Evolutionary conservation across 2,329 filamentous ascomycete genomes (phyloP).

Genomic region (Pseudocercospora musae): DNA sequence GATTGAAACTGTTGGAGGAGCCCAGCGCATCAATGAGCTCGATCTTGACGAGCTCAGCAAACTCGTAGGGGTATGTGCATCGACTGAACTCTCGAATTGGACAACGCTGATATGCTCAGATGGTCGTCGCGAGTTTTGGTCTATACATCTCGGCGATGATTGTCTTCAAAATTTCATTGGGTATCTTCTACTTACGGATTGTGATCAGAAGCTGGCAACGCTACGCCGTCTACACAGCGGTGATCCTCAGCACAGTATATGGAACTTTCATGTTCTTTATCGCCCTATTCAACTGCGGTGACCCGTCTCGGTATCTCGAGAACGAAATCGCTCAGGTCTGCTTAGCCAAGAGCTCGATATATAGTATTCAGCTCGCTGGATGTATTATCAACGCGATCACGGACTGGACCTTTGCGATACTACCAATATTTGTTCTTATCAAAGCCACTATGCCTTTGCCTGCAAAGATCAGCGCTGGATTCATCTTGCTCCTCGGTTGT

Average conservation of each 20-base stretch:
- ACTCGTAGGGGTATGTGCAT: slow-evolving; percentile 7
- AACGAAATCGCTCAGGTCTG: slow-evolving; percentile 24
- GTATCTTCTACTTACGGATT: slow-evolving; percentile 45
- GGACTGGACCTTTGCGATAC: slow-evolving; percentile 36
- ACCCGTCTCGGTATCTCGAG: slow-evolving; percentile 22
- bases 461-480: slow-evolving; percentile 41
- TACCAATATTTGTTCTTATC: slow-evolving; percentile 42
- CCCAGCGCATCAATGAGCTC: slow-evolving; percentile 4
- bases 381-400: slow-evolving; percentile 38
- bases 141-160: slow-evolving; percentile 42
- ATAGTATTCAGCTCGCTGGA: slow-evolving; percentile 24
- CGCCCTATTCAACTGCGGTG: slow-evolving; percentile 34
- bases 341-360: slow-evolving; percentile 14
- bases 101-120: slow-evolving; percentile 17
- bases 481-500: slow-evolving; percentile 41
- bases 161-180: slow-evolving; percentile 45
- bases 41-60: slow-evolving; percentile 1
- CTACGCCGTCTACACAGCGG: slow-evolving; percentile 26
- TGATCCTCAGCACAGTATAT: slow-evolving; percentile 35
- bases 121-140: slow-evolving; percentile 34
- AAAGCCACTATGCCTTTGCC: slow-evolving; percentile 40
- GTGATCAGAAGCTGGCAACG: slow-evolving; percentile 41
- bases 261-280: slow-evolving; percentile 35
- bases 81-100: not conserved
- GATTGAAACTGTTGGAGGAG: slow-evolving; percentile 16